Base-by-base conservation (phyloP, 2,329 filamentous ascomycete genomes). In the Pestalotiopsis sp. region DNA sequence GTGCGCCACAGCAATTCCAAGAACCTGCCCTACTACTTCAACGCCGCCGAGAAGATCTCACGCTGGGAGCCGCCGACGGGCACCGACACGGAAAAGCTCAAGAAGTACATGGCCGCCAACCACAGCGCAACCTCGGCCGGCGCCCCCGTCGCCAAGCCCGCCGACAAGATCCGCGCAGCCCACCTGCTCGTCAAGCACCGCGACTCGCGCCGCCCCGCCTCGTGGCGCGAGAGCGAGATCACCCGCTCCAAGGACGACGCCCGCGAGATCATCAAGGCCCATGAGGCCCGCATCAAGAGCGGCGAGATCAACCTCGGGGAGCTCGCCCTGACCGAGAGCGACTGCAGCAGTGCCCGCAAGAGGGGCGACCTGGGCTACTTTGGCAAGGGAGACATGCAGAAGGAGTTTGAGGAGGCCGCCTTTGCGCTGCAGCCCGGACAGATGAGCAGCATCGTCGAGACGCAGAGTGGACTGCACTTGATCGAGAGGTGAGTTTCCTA, bases 1-100 rank as follows among this genome's bases (percentile, higher is more conserved):
- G 94, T 99, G 78, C 94, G 96, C 80, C 94, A 97, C 84, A 97
- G 94, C 81, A 97, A 98, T 85, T 97, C 94, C 81, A 98, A 98
- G 85, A 97, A 97, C 83, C 91, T 98, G 44, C 96, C 96, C 48
- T 99, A 99, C 86, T 99, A 98, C 85, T 98, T 98, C 91, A 97
- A 98, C 82, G 85, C 91, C 59, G 83, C 82, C 73, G 93, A 94
- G 71, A 95, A 94, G 80, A 90, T 94, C 78, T 98, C 96, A 71
- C 89, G 93, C 82, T 99, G 96, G 96, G 96, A 98, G 78, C 95
- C 96, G 3, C 96, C 96, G 9, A 80, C 88, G 58, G 93, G 91
- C 71, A 96, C 94, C 74, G 93, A 99, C 82, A 92, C 92, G 68
- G 94, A 98, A 74, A 94, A 92, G 82, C 89, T 99, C 72, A 98